Conservation (phyloP, 805 yeast species). For the Kazachstania bromeliacearum region DNA sequence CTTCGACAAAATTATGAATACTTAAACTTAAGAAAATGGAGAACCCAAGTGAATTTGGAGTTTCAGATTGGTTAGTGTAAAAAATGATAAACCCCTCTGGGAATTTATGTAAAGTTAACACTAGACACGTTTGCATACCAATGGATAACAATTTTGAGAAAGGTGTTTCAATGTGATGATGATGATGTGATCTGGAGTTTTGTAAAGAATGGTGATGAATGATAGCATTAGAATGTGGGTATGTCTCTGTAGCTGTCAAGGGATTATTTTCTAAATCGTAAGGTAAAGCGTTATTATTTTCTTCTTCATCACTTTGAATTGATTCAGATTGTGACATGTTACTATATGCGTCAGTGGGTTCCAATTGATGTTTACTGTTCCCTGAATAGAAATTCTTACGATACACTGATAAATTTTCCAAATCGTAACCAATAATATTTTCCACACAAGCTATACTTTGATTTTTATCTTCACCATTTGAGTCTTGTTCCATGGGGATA, state of each 20-base stretch:
- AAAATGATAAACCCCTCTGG: slow-evolving; percentile 93
- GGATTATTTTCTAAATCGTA: slow-evolving; percentile 2
- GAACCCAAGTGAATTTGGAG: slow-evolving; percentile 47
- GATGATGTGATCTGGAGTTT: slow-evolving; percentile 36
- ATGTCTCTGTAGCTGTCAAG: not conserved
- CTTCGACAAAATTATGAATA: slow-evolving; percentile 88
- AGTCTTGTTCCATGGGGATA: not conserved
- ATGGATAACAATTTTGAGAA: slow-evolving; percentile 70
- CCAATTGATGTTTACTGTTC: not conserved
- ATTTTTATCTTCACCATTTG: not conserved
- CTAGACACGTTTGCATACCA: slow-evolving; percentile 84
- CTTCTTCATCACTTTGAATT: not conserved
- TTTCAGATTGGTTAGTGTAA: slow-evolving; percentile 40
- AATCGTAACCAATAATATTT: slow-evolving; percentile 29
- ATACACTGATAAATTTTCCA: slow-evolving; percentile 27
- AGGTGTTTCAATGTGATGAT: slow-evolving; percentile 73
- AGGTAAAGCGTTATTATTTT: not conserved
- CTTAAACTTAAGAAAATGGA: slow-evolving; percentile 77
- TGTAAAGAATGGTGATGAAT: slow-evolving; percentile 2
- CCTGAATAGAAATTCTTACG: slow-evolving; percentile 23
- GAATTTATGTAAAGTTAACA: slow-evolving; percentile 78
- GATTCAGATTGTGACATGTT: not conserved
- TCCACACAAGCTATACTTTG: slow-evolving; percentile 24
- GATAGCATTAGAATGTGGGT: not conserved
- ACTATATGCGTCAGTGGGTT: not conserved